Conservation (phyloP, 352 stramenopile species). For the Peronospora tabacina region DNA sequence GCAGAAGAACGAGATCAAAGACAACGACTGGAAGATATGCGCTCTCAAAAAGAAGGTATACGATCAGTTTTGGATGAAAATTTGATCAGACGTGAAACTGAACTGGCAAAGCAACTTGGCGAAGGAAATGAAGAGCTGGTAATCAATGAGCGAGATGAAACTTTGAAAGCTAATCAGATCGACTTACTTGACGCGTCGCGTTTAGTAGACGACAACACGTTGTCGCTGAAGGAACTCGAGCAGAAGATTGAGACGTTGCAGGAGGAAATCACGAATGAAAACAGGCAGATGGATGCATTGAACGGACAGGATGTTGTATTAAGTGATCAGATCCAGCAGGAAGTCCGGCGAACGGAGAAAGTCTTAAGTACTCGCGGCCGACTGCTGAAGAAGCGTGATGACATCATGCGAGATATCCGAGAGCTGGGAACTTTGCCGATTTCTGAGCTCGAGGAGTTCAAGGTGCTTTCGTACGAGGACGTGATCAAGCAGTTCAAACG, state of each 20-base stretch:
- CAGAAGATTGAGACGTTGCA: slow-evolving; percentile 46
- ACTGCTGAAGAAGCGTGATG: slow-evolving; percentile 87
- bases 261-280: slow-evolving; percentile 44
- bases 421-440: slow-evolving; percentile 94
- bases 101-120: slow-evolving; percentile 51
- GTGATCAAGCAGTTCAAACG: slow-evolving; percentile 93
- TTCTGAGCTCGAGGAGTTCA: slow-evolving; percentile 90
- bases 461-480: slow-evolving; percentile 75
- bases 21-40: slow-evolving; percentile 82
- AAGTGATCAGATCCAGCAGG: slow-evolving; percentile 80
- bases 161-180: slow-evolving; percentile 83
- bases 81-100: slow-evolving; percentile 78
- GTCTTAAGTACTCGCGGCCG: slow-evolving; percentile 70
- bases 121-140: slow-evolving; percentile 55
- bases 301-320: slow-evolving; percentile 52
- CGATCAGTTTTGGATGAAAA: slow-evolving; percentile 90
- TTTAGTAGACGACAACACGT: slow-evolving; percentile 57
- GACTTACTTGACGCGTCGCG: slow-evolving; percentile 81
- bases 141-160: slow-evolving; percentile 57
- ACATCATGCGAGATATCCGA: slow-evolving; percentile 93
- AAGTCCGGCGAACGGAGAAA: slow-evolving; percentile 75
- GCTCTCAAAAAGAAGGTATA: slow-evolving; percentile 80
- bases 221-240: slow-evolving; percentile 56
- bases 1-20: slow-evolving; percentile 82
- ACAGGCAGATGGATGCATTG: slow-evolving; percentile 37